Evolutionary conservation across 441 rosid genomes (phyloP), one percentile per base, ranked within the genome.

Genomic region (Raphanus hybrid): DNA sequence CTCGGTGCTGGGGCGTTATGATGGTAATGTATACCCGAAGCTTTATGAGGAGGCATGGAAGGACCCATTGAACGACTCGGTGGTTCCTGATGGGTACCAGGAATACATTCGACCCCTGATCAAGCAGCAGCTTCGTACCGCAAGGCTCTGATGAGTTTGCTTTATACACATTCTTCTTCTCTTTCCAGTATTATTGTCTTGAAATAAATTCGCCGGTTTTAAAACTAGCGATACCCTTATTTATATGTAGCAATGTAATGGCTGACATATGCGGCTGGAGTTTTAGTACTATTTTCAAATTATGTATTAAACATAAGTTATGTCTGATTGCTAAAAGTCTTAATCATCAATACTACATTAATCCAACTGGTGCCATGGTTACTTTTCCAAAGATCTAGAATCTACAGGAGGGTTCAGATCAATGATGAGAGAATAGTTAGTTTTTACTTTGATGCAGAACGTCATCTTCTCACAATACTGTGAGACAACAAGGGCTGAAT

Each of bases 31-130:
- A 57, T 95, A 93, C 78, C 96, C 92, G 0, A 91, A 86, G 43
- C 91, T 95, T 1, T 88, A 89, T 0, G 96, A 93, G 79, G 96
- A 85, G 58, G 98, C 99, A 1, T 90, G 94, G 99, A 93, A 93
- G 85, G 97, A 93, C 79, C 99, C 99, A 67, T 80, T 93, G 67
- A 95, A 95, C 45, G 99, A 95, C 48, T 80, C 92, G 0, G 93
- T 90, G 11, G 92, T 93, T 67, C 93, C 96, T 11, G 99, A 95
- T 81, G 99, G 98, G 43, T 93, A 88, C 85, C 87, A 87, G 0
- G 98, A 95, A 71, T 95, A 89, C 75, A 35, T 91, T 27, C 85
- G 85, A 45, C 99, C 98, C 9, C 12, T 95, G 81, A 75, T 95
- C 65, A 93, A 88, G 88, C 98, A 88, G 81, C 97, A 91, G 73